Evolutionary conservation across 345 rosid species (phyloP).

Genomic region (Rhodamnia rubescens): DNA sequence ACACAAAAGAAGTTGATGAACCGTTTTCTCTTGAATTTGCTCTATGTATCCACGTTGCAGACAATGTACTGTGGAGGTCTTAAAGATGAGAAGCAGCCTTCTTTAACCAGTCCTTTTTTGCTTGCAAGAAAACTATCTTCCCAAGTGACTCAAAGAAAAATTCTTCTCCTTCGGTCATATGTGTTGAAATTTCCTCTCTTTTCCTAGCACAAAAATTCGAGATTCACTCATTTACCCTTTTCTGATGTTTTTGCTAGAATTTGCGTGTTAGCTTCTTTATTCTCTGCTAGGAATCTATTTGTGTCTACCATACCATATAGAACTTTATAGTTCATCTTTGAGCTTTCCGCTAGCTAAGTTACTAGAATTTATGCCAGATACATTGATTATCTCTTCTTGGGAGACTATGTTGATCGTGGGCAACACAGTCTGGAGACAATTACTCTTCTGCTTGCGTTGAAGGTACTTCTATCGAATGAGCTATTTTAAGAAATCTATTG

Average conservation of each 20-base stretch:
- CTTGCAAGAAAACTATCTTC: neutral
- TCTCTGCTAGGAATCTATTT: neutral
- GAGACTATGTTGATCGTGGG: constrained; percentile 98
- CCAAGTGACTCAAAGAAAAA: neutral
- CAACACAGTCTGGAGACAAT: constrained; percentile 99
- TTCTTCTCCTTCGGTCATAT: neutral
- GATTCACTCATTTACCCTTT: neutral
- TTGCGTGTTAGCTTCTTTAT: neutral
- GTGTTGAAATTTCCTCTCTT: neutral
- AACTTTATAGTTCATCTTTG: neutral
- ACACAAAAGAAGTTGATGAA: neutral
- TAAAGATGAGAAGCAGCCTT: neutral
- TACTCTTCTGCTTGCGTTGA: constrained; percentile 84
- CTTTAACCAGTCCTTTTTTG: neutral
- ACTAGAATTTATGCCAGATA: constrained; percentile 44
- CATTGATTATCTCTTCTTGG: constrained; percentile 96
- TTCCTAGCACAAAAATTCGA: neutral
- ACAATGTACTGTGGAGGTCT: neutral
- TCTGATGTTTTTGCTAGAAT: neutral
- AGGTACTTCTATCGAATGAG: constrained; percentile 33
- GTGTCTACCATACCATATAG: neutral
- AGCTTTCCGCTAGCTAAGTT: neutral
- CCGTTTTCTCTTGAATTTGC: neutral
- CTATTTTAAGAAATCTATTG: neutral
- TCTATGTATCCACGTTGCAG: neutral